Evolutionary conservation across 208 protist species (phyloP).

Genomic region (Phytomonas serpens): DNA sequence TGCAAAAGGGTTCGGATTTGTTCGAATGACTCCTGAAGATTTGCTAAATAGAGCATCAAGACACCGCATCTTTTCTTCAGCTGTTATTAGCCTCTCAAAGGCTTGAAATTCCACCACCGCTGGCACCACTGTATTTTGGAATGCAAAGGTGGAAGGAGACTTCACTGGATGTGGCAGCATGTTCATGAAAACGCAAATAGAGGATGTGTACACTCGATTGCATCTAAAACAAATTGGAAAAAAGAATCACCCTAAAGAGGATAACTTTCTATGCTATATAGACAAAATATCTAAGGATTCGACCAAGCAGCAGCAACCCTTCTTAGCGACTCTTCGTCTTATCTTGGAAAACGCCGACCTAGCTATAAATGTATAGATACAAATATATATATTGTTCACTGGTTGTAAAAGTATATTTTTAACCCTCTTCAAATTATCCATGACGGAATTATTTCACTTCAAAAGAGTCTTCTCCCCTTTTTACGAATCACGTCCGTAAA

Average conservation of each 20-base stretch:
- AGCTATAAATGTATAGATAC: conserved; percentile 2
- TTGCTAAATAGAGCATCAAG: not conserved
- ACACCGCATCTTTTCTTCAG: not conserved
- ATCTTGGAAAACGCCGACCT: not conserved
- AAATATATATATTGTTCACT: conserved; percentile 3
- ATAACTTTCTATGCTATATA: not conserved
- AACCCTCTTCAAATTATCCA: too few relatives aligned
- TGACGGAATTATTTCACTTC: not conserved
- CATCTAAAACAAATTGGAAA: conserved; percentile 1
- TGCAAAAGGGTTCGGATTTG: not conserved
- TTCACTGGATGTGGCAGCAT: not conserved
- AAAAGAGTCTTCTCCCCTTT: conserved; percentile 5
- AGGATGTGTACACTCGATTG: not conserved
- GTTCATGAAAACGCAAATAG: not conserved
- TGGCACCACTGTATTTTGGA: too few relatives aligned
- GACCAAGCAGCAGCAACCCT: not conserved
- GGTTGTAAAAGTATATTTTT: not conserved
- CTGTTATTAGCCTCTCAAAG: not conserved
- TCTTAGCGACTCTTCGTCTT: not conserved
- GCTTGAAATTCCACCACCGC: not conserved
- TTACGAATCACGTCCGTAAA: conserved; percentile 14
- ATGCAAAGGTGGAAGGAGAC: too few relatives aligned
- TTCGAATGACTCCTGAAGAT: not conserved
- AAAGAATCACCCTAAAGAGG: not conserved
- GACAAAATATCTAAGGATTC: not conserved